Base-by-base conservation (phyloP, 305 asterid species). In the Fraxinus paxiana region DNA sequence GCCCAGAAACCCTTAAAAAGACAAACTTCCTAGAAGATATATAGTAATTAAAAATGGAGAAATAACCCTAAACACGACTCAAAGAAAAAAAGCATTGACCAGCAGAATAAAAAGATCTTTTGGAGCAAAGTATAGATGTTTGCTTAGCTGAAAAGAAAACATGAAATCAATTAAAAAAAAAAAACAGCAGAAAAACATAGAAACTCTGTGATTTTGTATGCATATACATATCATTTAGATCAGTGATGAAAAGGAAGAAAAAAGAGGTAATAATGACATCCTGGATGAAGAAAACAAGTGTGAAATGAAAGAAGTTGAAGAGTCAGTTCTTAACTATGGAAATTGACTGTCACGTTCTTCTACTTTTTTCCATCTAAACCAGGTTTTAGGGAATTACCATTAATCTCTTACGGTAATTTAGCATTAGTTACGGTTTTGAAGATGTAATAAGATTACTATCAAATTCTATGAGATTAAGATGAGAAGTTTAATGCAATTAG, bases 271-370 rank as follows among this genome's bases (percentile, higher is more conserved):
- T n/a, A 51, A 51, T n/a, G 61, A 51, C 61, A 51, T 51, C 22
- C 9, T 51, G 61, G 22, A 15, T n/a, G 63, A 59, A 56, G 15
- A 37, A 34, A 56, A 56, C 20, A 18, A 9, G 54, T 69, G 2
- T 38, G 22, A 56, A 56, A 56, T 1, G 65, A n/a, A 54, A 74
- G 78, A 69, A 34, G 8, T 28, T 18, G 18, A 67, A 35, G 82
- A 79, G 80, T 83, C 76, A 10, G 79, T 72, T 7, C 26, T 77
- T 74, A 82, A 85, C 63, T 5, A 51, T 51, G 63, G 63, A 51
- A n/a, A n/a, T 51, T 51, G 63, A 51, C 81, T 77, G 84, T 89
- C 91, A 88, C 92, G 87, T 86, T 89, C 89, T 77, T 77, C 84
- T 30, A 59, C 80, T 6, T 56, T 56, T 54, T 56, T 6, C 67